These are phyloP conservation scores for Aureobasidium sp. DNA, from an alignment of 2,329 filamentous ascomycete genomes.

Conservation along the genomic window DNA sequence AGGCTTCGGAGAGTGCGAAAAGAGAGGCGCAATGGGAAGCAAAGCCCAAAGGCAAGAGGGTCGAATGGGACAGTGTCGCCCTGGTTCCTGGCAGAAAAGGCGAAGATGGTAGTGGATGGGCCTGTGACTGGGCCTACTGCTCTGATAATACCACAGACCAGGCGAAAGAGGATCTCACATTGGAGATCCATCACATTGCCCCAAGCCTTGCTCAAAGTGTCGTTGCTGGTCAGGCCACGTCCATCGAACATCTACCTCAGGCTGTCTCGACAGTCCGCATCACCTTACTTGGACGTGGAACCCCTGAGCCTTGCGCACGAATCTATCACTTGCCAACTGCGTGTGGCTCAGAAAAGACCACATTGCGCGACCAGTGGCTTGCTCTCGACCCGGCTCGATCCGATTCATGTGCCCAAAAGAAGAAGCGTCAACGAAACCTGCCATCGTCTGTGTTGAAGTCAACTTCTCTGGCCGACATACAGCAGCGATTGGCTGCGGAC, in stretches of 20 bases:
- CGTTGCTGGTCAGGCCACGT: neutral
- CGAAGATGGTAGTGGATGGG: constrained; percentile 73
- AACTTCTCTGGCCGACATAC: constrained; percentile 26
- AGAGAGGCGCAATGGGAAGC: constrained; percentile 61
- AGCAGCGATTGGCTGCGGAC: constrained; percentile 33
- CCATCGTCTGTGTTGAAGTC: constrained; percentile 12
- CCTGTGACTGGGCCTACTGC: constrained; percentile 59
- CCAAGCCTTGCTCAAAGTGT: neutral
- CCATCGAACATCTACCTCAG: constrained; percentile 23
- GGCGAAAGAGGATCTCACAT: neutral
- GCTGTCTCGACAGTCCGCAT: constrained; percentile 56
- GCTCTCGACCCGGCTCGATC: constrained; percentile 37
- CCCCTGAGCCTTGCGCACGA: constrained; percentile 62
- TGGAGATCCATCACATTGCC: neutral
- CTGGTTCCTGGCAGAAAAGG: constrained; percentile 67
- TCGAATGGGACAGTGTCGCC: constrained; percentile 65
- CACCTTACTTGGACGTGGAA: constrained; percentile 60
- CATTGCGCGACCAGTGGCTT: constrained; percentile 65
- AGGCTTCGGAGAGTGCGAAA: constrained; percentile 54
- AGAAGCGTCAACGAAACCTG: constrained; percentile 20
- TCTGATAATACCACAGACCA: neutral
- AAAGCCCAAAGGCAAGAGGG: constrained; percentile 72
- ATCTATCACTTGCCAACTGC: constrained; percentile 74
- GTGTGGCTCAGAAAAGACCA: constrained; percentile 21
- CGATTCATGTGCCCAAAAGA: constrained; percentile 14